phyloP scores from a whole-genome alignment of 495 filamentous ascomycete species.

The Lophiostoma macrostomum region DNA sequence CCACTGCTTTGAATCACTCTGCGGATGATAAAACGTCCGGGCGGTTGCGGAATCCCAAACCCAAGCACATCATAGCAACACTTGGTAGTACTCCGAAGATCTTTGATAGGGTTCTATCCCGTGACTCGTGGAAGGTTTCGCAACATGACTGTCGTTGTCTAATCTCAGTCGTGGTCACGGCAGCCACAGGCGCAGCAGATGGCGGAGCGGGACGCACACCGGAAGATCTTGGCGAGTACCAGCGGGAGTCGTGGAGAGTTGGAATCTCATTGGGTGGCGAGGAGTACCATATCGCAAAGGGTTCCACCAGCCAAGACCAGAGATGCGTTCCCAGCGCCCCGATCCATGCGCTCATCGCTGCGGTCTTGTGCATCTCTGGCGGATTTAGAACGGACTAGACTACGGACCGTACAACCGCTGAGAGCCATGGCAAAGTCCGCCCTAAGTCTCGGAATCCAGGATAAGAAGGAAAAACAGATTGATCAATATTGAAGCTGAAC shows the following conservation, averaged over 20 bases:
- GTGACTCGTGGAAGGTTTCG: too few species aligned
- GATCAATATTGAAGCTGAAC: not conserved
- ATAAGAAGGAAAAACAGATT: not conserved
- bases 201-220: conserved; percentile 29
- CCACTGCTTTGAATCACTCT: too few species aligned
- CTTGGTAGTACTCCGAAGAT: too few species aligned
- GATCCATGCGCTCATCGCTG: conserved; percentile 25
- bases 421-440: conserved; percentile 16
- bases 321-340: conserved; percentile 9
- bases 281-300: not conserved
- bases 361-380: not conserved
- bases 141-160: too few species aligned
- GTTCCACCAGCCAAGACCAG: conserved; percentile 19
- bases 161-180: too few species aligned
- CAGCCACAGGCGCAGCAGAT: too few species aligned
- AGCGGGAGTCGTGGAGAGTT: conserved; percentile 8
- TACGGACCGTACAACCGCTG: conserved; percentile 30
- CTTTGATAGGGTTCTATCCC: too few species aligned
- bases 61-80: too few species aligned
- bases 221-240: conserved; percentile 18
- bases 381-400: conserved; percentile 5
- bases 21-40: too few species aligned
- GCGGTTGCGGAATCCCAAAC: too few species aligned
- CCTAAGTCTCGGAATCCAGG: too few species aligned
- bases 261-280: not conserved